A percentile compares a stretch with the other conserved stretches of the same genome.
These are phyloP conservation scores for Ustilago esculenta DNA, from an alignment of 1,284 basidiomycete species.

Conservation along the genomic window DNA sequence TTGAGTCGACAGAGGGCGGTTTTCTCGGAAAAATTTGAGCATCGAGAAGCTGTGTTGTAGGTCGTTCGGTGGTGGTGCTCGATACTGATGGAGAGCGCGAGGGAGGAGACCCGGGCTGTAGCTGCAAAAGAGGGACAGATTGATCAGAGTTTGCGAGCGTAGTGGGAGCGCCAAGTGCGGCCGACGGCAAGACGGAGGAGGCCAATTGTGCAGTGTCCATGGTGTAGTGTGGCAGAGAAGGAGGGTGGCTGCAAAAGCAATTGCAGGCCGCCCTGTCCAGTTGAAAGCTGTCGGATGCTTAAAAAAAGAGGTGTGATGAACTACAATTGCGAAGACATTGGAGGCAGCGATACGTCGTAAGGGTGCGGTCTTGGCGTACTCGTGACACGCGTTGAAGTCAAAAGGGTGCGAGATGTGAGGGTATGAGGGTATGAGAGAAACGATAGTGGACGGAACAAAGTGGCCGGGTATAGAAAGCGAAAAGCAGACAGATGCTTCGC, in stretches of 20 bases:
- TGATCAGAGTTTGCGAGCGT: not conserved
- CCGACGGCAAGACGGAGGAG: slow-evolving; percentile 25
- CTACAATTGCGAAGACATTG: not conserved
- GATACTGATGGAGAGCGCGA: slow-evolving; percentile 23
- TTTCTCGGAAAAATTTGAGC: slow-evolving; percentile 12
- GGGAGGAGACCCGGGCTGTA: not conserved
- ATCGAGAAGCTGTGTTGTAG: not conserved
- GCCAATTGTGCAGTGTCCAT: slow-evolving; percentile 23
- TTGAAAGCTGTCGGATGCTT: not conserved
- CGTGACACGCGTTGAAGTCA: too few species aligned
- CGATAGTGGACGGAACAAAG: too few species aligned
- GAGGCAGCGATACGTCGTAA: not conserved
- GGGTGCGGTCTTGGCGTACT: not conserved
- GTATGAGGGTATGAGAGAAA: too few species aligned
- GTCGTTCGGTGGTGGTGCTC: slow-evolving; percentile 28
- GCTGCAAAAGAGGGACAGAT: not conserved
- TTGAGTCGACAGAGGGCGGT: slow-evolving; percentile 41
- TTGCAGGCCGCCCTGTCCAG: too few species aligned
- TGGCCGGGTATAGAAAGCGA: slow-evolving; percentile 8
- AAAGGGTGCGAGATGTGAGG: too few species aligned
- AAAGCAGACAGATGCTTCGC: not conserved
- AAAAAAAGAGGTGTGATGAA: not conserved
- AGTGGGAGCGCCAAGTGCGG: slow-evolving; percentile 2
- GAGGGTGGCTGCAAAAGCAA: not conserved
- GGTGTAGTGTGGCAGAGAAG: not conserved